Evolutionary conservation across 805 yeast genomes (phyloP).

Genomic region (Cephaloascus albidus): DNA sequence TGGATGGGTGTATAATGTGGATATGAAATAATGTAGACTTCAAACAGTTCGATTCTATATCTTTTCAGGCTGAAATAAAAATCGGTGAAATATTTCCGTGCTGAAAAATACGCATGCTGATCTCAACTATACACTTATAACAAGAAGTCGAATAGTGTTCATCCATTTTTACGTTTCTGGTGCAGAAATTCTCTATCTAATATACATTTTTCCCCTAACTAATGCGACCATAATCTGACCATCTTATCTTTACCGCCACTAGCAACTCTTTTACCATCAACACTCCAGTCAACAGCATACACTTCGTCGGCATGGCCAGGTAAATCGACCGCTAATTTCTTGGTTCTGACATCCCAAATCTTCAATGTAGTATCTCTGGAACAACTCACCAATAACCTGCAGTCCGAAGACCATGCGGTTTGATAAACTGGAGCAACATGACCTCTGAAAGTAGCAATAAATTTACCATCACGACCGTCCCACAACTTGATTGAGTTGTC

Average conservation of each 20-base stretch:
- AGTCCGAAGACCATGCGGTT: slow-evolving; percentile 96
- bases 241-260: slow-evolving; percentile 97
- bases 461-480: slow-evolving; percentile 92
- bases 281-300: slow-evolving; percentile 96
- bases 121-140: no score
- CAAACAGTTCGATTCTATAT: no score
- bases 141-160: no score
- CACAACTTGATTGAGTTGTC: slow-evolving; percentile 93
- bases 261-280: slow-evolving; percentile 89
- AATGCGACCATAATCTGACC: slow-evolving; percentile 90
- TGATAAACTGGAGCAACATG: slow-evolving; percentile 98
- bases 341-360: slow-evolving; percentile 90
- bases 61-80: no score
- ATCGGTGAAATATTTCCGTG: no score
- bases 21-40: no score
- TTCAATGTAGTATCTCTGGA: slow-evolving; percentile 94
- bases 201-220: no score
- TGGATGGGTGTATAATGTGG: no score
- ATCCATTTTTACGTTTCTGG: no score
- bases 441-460: slow-evolving; percentile 84
- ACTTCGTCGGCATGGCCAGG: slow-evolving; percentile 98
- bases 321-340: slow-evolving; percentile 76
- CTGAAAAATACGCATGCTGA: no score
- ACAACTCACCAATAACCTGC: slow-evolving; percentile 82
- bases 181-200: no score